These are phyloP conservation scores for Coemansia sp. DNA, from an alignment of 192 early-diverging fungal genomes.

Conservation along the genomic window DNA sequence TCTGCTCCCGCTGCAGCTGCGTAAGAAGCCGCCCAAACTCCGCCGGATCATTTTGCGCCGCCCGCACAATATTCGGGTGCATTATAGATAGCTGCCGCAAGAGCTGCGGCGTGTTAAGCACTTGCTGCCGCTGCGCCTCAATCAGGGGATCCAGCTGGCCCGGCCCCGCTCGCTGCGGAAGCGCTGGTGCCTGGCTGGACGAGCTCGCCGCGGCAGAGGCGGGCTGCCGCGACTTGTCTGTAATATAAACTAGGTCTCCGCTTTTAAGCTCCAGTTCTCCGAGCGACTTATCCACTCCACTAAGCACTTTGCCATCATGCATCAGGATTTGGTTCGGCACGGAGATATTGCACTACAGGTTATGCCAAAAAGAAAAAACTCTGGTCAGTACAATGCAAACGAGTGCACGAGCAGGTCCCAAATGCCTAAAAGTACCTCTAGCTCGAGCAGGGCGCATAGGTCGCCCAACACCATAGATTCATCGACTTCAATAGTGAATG, in stretches of 20 bases:
- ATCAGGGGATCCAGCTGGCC: constrained; percentile 8
- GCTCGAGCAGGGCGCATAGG: constrained; percentile 81
- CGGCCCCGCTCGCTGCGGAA: background rate
- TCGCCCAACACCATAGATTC: constrained; percentile 73
- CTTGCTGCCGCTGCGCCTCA: constrained; percentile 36
- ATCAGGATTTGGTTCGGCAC: constrained; percentile 61
- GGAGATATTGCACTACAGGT: constrained; percentile 62
- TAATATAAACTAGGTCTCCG: constrained; percentile 74
- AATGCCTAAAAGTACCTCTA: constrained; percentile 54
- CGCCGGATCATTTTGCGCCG: constrained; percentile 27
- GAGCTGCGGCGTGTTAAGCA: constrained; percentile 32
- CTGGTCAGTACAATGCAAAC: background rate
- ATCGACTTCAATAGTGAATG: constrained; percentile 62
- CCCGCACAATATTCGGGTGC: constrained; percentile 28
- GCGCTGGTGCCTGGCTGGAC: constrained; percentile 5
- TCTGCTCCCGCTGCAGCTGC: constrained; percentile 14
- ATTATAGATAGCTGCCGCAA: constrained; percentile 22
- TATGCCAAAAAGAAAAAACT: background rate
- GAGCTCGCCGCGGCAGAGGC: background rate
- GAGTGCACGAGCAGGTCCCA: background rate
- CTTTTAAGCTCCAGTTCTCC: constrained; percentile 62
- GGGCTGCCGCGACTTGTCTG: constrained; percentile 16
- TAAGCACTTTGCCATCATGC: constrained; percentile 65
- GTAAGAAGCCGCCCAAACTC: constrained; percentile 20
- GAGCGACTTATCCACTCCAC: constrained; percentile 63